Base-by-base conservation (phyloP, 257 asterid genomes). In the Przewalskia tangutica region DNA sequence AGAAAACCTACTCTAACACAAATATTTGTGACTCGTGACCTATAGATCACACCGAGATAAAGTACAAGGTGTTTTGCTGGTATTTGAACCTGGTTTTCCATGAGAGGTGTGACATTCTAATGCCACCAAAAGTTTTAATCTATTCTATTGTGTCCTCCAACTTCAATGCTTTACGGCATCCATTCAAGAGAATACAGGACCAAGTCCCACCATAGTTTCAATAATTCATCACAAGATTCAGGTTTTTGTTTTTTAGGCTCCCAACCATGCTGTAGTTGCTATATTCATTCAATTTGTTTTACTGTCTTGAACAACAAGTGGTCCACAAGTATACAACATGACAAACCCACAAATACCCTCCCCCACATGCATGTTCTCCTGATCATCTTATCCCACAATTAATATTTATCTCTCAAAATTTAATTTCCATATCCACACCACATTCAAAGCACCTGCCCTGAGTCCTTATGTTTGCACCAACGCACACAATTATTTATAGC, bases 391-490 rank as follows among this genome's bases (percentile, higher is more conserved):
- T 73, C 79, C 60, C 79, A 20, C 18, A 73, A 73, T 68, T 17
- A 40, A 38, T 67, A 36, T 67, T 67, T 40, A 8, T 67, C 42
- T 46, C 79, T 48, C 79, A 12, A 23, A 38, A 40, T 40, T 68
- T 68, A 68, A 73, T 73, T 20, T 8, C 60, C 44, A 73, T 48
- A 48, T 50, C 7, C 20, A 40, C 34, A n/a, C 75, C 7, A 73
- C 79, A 73, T 73, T 73, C 79, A 73, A 73, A 48, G 79, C 79
- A 73, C 60, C 23, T 73, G 8, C 23, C 60, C 79, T 13, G 20
- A 18, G 42, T 71, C 20, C 46, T 59, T 20, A 18, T 71, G 59
- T 71, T 70, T 71, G 59, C 60, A 73, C 40, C 79, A 48, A 20
- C 20, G 23, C 79, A 48, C 7, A 48, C 75, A 66, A 16, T 66